Evolutionary conservation across 2,329 filamentous ascomycete genomes (phyloP), one percentile per base, ranked within the genome.

Genomic region (Penicillium sp.): DNA sequence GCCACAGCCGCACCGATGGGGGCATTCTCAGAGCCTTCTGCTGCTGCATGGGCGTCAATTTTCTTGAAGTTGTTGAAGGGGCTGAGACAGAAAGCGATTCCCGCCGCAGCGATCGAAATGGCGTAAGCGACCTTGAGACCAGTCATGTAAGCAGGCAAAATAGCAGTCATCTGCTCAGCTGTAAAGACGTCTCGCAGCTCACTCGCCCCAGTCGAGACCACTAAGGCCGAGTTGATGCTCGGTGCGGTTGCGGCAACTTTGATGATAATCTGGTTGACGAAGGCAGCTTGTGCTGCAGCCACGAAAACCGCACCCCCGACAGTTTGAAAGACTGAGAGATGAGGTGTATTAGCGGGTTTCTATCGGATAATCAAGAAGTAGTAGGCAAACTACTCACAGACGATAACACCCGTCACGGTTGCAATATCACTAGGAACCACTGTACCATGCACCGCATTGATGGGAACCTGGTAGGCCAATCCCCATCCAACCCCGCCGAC

Each of bases 401-500:
- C 21, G 6, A 42, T 42, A 17, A 42, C 3, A 23, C 39, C 39
- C 3, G 39, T 42, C 39, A 42, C 39, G 21, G 39, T 13, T 42
- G 39, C 39, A 23, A 42, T 42, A 42, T 42, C 39, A 42, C 21
- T 42, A 13, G 39, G 39, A 17, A 15, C 45, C 23, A 21, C 35
- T n/a, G 25, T 6, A 19, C 59, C 63, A 39, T 69, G 63, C 4
- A 61, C 63, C 36, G 63, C 63, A 33, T 60, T 61, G 4, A 70
- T 58, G 48, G 70, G 61, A 61, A 72, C 49, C 41, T 65, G 66
- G 19, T 57, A 52, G 6, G 49, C 35, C n/a, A 70, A 52, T 12
- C 67, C 72, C 23, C 65, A 45, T n/a, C 67, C 70, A 69, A 58
- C 17, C 70, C 73, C 13, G 61, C 59, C 21, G 76, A 58, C 3